Evolutionary conservation across 768 basidiomycete species (phyloP).

Genomic region (Rhizopogon sp.): DNA sequence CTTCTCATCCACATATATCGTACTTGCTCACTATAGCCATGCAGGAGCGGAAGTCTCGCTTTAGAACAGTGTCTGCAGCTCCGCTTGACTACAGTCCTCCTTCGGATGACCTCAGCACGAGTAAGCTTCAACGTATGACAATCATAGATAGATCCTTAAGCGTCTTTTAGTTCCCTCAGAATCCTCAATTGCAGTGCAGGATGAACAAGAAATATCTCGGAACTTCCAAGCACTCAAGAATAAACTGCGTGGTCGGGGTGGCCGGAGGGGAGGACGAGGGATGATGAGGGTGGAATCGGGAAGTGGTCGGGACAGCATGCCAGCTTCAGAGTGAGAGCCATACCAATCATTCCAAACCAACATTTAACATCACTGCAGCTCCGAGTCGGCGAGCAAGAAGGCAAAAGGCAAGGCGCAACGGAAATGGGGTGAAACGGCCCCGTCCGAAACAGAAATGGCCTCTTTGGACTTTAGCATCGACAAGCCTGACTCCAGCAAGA

Average conservation of each 20-base stretch:
- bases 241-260: constrained; percentile 72
- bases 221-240: constrained; percentile 90
- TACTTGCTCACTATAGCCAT: constrained; percentile 2
- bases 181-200: constrained; percentile 48
- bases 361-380: constrained; percentile 42
- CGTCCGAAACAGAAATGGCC: constrained; percentile 87
- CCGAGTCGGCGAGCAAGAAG: constrained; percentile 56
- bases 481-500: constrained; percentile 35
- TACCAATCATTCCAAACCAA: background rate
- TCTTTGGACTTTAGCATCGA: constrained; percentile 83
- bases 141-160: background rate
- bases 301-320: constrained; percentile 56
- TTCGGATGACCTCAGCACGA: constrained; percentile 53
- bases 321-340: constrained; percentile 64
- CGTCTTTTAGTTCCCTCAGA: constrained; percentile 39
- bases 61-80: constrained; percentile 35
- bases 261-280: constrained; percentile 48
- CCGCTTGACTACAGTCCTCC: constrained; percentile 39
- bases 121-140: constrained; percentile 32
- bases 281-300: constrained; percentile 44
- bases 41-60: constrained; percentile 71
- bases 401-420: constrained; percentile 68
- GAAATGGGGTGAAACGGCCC: constrained; percentile 87
- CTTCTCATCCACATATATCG: background rate
- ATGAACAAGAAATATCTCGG: constrained; percentile 87